phyloP scores from a whole-genome alignment of 108 stramenopile genomes.

The Craspedostauros australis region DNA sequence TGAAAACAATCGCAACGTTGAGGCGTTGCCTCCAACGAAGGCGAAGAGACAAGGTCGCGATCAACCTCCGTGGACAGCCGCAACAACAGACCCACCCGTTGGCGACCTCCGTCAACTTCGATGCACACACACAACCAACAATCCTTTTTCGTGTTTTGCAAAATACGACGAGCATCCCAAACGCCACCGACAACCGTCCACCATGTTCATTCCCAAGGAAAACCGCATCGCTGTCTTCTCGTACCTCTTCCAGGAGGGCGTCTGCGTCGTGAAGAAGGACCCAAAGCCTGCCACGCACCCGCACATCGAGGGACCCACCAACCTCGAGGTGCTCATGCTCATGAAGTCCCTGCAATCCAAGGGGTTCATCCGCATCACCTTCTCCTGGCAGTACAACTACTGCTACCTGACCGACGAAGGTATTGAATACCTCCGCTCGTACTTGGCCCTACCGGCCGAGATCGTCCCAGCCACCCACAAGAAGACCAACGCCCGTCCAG shows the following conservation, averaged over 20 bases:
- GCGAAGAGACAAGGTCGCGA: too few species aligned
- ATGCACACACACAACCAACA: too few species aligned
- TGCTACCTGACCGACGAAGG: constrained; percentile 95
- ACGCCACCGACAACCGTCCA: too few species aligned
- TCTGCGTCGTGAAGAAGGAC: constrained; percentile 97
- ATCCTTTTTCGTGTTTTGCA: too few species aligned
- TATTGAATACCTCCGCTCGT: constrained; percentile 92
- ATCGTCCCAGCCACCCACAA: constrained; percentile 95
- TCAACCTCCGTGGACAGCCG: too few species aligned
- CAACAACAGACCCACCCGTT: too few species aligned
- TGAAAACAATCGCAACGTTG: too few species aligned
- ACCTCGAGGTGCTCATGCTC: constrained; percentile 91
- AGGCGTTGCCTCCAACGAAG: too few species aligned
- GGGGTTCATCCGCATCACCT: constrained; percentile 87
- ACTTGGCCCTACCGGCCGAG: constrained; percentile 91
- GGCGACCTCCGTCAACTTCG: too few species aligned
- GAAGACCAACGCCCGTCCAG: constrained; percentile 87
- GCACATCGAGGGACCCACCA: constrained; percentile 85
- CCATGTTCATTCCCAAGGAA: constrained; percentile 96
- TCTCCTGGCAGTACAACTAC: constrained; percentile 98
- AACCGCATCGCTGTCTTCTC: constrained; percentile 97
- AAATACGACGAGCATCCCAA: too few species aligned
- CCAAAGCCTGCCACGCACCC: constrained; percentile 83
- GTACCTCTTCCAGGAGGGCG: constrained; percentile 98
- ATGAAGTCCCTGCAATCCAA: constrained; percentile 91